These are phyloP conservation scores for Pezicula neosporulosa DNA, from an alignment of 2,329 filamentous ascomycete species.

Conservation along the genomic window DNA sequence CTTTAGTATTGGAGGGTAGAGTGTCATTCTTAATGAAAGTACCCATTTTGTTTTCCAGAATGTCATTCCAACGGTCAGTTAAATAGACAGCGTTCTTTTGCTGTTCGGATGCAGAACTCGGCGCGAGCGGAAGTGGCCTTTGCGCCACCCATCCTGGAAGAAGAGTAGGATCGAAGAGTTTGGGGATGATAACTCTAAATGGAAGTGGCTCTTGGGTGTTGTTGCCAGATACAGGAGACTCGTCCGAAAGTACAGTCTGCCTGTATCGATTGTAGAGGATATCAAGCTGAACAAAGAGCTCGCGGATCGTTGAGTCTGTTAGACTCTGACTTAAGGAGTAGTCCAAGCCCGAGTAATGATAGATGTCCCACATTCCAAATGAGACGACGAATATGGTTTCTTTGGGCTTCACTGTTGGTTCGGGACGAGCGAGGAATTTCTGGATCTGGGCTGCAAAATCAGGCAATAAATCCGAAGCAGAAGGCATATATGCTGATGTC, in stretches of 20 bases:
- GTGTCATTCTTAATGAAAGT: constrained; percentile 36
- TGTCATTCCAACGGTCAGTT: constrained; percentile 46
- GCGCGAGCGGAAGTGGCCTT: constrained; percentile 38
- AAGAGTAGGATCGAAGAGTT: constrained; percentile 50
- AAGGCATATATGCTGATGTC: background rate
- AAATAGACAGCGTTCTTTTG: constrained; percentile 51
- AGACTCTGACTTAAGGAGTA: constrained; percentile 9
- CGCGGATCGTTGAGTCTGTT: constrained; percentile 14
- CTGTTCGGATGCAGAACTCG: constrained; percentile 47
- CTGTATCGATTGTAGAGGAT: constrained; percentile 20
- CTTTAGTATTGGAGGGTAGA: constrained; percentile 1
- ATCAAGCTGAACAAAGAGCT: constrained; percentile 25
- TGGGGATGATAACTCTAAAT: constrained; percentile 50
- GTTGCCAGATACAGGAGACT: background rate
- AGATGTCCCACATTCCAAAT: constrained; percentile 30
- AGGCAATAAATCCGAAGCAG: constrained; percentile 12
- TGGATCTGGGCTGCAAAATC: constrained; percentile 25
- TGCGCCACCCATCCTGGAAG: constrained; percentile 47
- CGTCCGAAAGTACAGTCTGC: constrained; percentile 3
- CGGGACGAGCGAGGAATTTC: constrained; percentile 19
- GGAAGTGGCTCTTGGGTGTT: constrained; percentile 8
- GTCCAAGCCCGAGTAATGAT: constrained; percentile 21
- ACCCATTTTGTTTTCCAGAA: constrained; percentile 35
- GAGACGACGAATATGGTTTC: constrained; percentile 26
- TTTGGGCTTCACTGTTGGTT: constrained; percentile 4